These are phyloP conservation scores for Notholithocarpus densiflorus DNA, from an alignment of 306 rosid genomes.

Conservation along the genomic window DNA sequence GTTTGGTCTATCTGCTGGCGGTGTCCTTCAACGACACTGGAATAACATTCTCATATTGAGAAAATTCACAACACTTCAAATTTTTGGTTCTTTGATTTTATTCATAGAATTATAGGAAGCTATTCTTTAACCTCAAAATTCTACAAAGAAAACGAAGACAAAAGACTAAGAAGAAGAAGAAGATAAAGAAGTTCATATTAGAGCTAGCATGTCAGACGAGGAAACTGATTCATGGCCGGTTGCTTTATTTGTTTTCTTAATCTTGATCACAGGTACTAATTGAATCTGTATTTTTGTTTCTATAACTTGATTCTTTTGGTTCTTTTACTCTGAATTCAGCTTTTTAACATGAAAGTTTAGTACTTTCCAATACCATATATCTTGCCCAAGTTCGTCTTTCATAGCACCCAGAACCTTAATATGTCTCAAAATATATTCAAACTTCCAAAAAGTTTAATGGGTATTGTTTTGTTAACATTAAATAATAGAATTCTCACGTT, in stretches of 20 bases:
- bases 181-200: neutral
- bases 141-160: constrained; percentile 10
- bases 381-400: neutral
- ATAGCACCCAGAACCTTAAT: neutral
- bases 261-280: constrained; percentile 53
- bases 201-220: constrained; percentile 51
- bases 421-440: neutral
- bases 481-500: neutral
- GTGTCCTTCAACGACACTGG: constrained; percentile 20
- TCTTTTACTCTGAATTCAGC: neutral
- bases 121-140: constrained; percentile 7
- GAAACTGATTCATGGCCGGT: constrained; percentile 34
- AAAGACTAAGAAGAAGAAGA: constrained; percentile 3
- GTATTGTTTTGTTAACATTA: constrained; percentile 15
- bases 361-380: neutral
- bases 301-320: neutral
- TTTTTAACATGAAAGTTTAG: neutral
- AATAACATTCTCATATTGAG: neutral
- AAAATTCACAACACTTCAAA: neutral
- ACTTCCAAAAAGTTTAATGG: neutral
- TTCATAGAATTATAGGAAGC: constrained; percentile 12
- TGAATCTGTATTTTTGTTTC: neutral
- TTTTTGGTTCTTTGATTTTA: constrained; percentile 11
- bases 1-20: constrained; percentile 21
- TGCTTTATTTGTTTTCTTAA: constrained; percentile 31